Evolutionary conservation across 768 basidiomycete genomes (phyloP), one percentile per base, ranked within the genome.

Genomic region (Zangia roseola): DNA sequence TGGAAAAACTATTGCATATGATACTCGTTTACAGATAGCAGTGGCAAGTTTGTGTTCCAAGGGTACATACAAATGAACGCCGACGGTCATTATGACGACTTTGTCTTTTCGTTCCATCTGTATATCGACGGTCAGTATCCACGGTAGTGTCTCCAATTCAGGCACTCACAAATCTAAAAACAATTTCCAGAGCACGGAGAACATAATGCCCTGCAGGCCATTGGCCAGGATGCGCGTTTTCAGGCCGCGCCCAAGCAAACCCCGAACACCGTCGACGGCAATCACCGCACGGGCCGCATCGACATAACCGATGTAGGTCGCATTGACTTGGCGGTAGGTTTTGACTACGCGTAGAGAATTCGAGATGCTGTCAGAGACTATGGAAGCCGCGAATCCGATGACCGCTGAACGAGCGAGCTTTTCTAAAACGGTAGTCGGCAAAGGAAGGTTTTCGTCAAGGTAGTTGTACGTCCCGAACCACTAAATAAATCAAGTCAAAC

Each of bases 301-400:
- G 5, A 75, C 47, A 64, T 97, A 98, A 1, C 85, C 81, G 14
- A 98, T 86, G 25, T 82, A 79, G 5, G 81, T 81, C 52, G 87
- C 84, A 62, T 93, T 82, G 26, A 94, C 92, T 65, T 98, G 95
- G 14, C 94, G 75, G 69, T 97, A 97, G 0, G 95, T 97, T 78
- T 97, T 98, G 62, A 98, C 71, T 3, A 98, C 94, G 17, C 92
- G 81, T 2, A 98, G 73, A 6, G 87, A 91, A 71, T 97, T 97
- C 37, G 88, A 91, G 35, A 88, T 63, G 2, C 84, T 88, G 63
- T 97, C 95, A 10, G 91, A 94, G 3, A 84, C 75, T 44, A 97
- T 74, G 5, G 91, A 91, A 1, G 94, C 91, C 25, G 71, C 75
- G 67, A 97, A 97, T 1, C 94, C 95, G 54, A 97, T 97, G 65